Conservation (phyloP, 1,284 basidiomycete genomes). For the Coniferiporia weirii region DNA sequence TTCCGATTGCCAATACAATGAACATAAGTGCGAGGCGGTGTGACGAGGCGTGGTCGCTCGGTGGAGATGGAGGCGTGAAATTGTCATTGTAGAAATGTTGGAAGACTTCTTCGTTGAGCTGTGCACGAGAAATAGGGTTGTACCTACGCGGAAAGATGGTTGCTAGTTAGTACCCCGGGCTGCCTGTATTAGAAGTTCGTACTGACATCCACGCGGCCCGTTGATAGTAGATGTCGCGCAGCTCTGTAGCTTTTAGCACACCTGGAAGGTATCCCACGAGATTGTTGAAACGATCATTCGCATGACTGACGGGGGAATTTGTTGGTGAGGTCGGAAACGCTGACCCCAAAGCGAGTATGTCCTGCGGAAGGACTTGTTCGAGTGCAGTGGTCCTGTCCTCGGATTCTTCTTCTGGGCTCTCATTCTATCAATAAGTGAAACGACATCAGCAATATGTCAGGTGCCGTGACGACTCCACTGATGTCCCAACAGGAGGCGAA, state of each 20-base stretch:
- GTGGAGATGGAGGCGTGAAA: slow-evolving; percentile 19
- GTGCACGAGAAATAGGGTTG: slow-evolving; percentile 59
- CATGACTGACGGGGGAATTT: slow-evolving; percentile 31
- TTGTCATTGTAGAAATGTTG: slow-evolving; percentile 49
- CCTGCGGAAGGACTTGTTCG: slow-evolving; percentile 50
- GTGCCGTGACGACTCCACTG: not conserved
- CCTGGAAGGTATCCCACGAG: slow-evolving; percentile 68
- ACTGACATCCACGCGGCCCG: slow-evolving; percentile 73
- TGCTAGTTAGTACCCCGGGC: not conserved
- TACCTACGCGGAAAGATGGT: slow-evolving; percentile 44
- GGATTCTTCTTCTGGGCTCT: slow-evolving; percentile 47
- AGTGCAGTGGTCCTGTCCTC: slow-evolving; percentile 46
- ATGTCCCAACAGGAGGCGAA: not conserved
- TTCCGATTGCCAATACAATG: slow-evolving; percentile 71
- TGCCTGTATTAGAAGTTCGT: not conserved
- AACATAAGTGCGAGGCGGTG: slow-evolving; percentile 70
- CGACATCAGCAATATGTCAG: slow-evolving; percentile 9
- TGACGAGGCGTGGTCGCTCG: slow-evolving; percentile 50
- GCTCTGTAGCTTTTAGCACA: slow-evolving; percentile 48
- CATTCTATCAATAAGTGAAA: slow-evolving; percentile 41
- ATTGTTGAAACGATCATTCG: slow-evolving; percentile 40
- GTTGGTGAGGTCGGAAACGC: slow-evolving; percentile 59
- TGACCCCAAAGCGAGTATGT: slow-evolving; percentile 57
- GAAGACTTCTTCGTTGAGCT: slow-evolving; percentile 63
- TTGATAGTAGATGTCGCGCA: slow-evolving; percentile 60